Evolutionary conservation across 768 basidiomycete genomes (phyloP), one percentile per base, ranked within the genome.

Genomic region (Boletus subcaerulescens): DNA sequence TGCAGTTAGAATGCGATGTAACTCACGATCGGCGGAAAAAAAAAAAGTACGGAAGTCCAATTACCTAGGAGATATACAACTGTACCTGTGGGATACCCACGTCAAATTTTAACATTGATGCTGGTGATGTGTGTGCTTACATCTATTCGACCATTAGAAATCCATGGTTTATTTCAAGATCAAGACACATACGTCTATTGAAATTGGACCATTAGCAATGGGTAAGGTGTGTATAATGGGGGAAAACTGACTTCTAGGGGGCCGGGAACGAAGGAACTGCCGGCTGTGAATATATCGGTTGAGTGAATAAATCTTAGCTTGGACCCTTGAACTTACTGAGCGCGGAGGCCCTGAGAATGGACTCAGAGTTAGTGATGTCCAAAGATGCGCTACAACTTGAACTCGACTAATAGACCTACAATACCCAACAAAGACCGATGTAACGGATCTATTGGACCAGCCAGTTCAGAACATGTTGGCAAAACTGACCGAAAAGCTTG

Each of bases 1-100:
- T 9, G 1, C 12, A n/a, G 6, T n/a, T 0, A 39, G n/a, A 39
- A n/a, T 17, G 14, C 12, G 14, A 39, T 13, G 8, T 17, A 6
- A 39, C 38, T 17, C 8, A 39, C 17, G 8, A 39, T 39, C 5
- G 14, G 38, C 38, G 3, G 38, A 7, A 0, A 0, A n/a, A 39
- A 8, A 7, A 1, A 39, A 39, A n/a, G 2, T 1, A n/a, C 7
- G 17, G 1, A n/a, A 13, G 5, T n/a, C 38, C 38, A 39, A n/a
- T 10, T 6, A 8, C n/a, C 6, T 15, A n/a, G 4, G 0, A 39
- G n/a, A 1, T 3, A 0, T 4, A n/a, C 3, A 8, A 10, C 17
- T 17, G 4, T 39, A 18, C 38, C 38, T 39, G 0, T 14, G 3
- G 13, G 13, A 33, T 33, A 33, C 1, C 4, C 24, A 24, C 24